Percentiles rank a stretch among this genome's conserved stretches.
Conservation (phyloP, 116 monocot species). For the Dioscorea cayenensis region DNA sequence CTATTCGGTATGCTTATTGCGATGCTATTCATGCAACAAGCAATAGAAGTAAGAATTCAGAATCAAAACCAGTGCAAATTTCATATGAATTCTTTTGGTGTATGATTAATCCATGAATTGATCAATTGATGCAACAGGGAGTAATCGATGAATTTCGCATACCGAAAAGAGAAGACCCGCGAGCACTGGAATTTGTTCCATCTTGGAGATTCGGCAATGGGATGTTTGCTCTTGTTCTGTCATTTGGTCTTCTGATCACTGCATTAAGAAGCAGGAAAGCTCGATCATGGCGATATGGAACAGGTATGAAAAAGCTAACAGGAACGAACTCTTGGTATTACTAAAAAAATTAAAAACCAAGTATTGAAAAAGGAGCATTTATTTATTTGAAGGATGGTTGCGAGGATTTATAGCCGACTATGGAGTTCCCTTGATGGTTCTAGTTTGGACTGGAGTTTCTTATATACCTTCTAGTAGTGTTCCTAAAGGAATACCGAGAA, state of each 20-base stretch:
- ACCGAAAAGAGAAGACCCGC: conserved; percentile 52
- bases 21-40: conserved; percentile 85
- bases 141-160: conserved; percentile 72
- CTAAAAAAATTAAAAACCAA: neutral
- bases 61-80: neutral
- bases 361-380: neutral
- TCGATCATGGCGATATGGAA: conserved; percentile 72
- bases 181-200: conserved; percentile 31
- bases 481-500: conserved; percentile 63
- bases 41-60: conserved; percentile 52
- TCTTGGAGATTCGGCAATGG: conserved; percentile 84
- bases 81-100: neutral
- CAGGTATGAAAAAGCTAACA: conserved; percentile 25
- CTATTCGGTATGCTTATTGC: conserved; percentile 73
- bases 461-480: conserved; percentile 57
- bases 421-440: conserved; percentile 74
- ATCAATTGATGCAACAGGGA: conserved; percentile 27
- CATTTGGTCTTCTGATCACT: conserved; percentile 77
- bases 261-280: conserved; percentile 70
- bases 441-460: conserved; percentile 71
- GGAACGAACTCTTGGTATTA: neutral
- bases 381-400: conserved; percentile 38
- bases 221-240: conserved; percentile 81
- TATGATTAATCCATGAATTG: neutral
- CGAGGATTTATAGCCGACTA: conserved; percentile 73